Percentiles rank a stretch among this genome's conserved stretches.
phyloP scores from a whole-genome alignment of 2,329 filamentous ascomycete genomes.

The Penicillium decumbens region DNA sequence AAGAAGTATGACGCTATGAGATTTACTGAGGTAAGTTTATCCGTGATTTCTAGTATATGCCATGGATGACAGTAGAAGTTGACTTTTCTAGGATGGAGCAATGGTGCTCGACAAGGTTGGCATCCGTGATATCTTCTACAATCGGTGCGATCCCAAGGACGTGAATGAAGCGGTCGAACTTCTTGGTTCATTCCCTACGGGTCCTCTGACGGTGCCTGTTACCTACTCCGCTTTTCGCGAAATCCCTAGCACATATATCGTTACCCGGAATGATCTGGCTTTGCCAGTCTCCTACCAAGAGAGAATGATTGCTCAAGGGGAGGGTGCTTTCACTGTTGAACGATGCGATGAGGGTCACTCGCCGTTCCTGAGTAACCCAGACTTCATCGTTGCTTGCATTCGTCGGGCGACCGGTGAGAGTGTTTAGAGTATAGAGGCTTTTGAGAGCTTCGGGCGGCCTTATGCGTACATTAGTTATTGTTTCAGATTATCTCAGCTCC shows the following conservation, averaged over 20 bases:
- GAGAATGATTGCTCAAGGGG: conserved; percentile 27
- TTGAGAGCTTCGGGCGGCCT: not conserved
- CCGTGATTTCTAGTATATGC: not conserved
- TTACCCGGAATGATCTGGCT: conserved; percentile 27
- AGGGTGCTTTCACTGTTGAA: conserved; percentile 25
- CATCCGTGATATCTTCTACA: conserved; percentile 22
- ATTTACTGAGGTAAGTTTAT: conserved; percentile 14
- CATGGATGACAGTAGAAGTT: not conserved
- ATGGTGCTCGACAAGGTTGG: conserved; percentile 16
- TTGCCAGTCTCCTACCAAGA: conserved; percentile 20
- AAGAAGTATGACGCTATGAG: conserved; percentile 16
- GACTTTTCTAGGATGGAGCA: conserved; percentile 20
- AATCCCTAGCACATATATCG: conserved; percentile 30
- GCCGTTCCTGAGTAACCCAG: conserved; percentile 28
- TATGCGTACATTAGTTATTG: not conserved
- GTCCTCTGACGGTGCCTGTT: conserved; percentile 23
- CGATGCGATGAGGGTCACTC: conserved; percentile 29
- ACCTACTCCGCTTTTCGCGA: conserved; percentile 28
- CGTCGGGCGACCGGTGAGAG: conserved; percentile 23
- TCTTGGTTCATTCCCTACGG: conserved; percentile 23
- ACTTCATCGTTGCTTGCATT: conserved; percentile 24
- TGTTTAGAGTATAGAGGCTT: not conserved
- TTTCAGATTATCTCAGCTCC: not conserved
- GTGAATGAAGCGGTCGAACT: conserved; percentile 22
- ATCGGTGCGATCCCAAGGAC: conserved; percentile 23